These are phyloP conservation scores for Quercus parvula DNA, from an alignment of 306 rosid species.

Conservation along the genomic window DNA sequence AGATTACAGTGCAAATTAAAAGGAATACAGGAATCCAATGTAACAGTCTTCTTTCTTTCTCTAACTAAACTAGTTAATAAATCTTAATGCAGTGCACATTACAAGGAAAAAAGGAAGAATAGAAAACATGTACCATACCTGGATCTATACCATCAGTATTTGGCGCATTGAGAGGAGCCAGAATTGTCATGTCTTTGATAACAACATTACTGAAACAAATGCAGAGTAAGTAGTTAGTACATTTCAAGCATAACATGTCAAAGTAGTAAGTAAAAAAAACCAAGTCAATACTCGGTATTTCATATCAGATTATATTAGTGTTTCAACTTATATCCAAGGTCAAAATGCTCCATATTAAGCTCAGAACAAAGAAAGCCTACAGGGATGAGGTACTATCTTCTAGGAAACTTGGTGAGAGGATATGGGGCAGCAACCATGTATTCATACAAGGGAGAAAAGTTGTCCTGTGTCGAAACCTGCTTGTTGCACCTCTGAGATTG, in stretches of 20 bases:
- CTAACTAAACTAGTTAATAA: background rate
- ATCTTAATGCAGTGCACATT: background rate
- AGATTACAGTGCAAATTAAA: too few species aligned
- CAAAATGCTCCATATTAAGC: background rate
- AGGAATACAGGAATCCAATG: too few species aligned
- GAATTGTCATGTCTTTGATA: slow-evolving; percentile 84
- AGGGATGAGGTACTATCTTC: background rate
- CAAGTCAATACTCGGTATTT: background rate
- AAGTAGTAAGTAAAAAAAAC: background rate
- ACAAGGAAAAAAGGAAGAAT: background rate
- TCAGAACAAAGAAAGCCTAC: background rate
- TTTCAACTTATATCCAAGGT: background rate
- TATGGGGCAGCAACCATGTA: too few species aligned
- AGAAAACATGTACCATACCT: slow-evolving; percentile 39
- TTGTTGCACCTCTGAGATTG: too few species aligned
- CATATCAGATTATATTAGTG: background rate
- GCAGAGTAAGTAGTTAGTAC: background rate
- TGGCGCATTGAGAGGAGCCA: slow-evolving; percentile 96
- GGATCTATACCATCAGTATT: slow-evolving; percentile 97
- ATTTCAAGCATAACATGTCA: background rate
- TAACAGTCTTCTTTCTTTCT: background rate
- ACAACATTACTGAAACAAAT: slow-evolving; percentile 80
- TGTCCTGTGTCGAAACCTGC: too few species aligned
- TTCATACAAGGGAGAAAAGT: too few species aligned
- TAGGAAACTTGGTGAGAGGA: background rate